phyloP scores from a whole-genome alignment of 176 grass and related monocot species.

The Rhynchospora breviuscula region DNA sequence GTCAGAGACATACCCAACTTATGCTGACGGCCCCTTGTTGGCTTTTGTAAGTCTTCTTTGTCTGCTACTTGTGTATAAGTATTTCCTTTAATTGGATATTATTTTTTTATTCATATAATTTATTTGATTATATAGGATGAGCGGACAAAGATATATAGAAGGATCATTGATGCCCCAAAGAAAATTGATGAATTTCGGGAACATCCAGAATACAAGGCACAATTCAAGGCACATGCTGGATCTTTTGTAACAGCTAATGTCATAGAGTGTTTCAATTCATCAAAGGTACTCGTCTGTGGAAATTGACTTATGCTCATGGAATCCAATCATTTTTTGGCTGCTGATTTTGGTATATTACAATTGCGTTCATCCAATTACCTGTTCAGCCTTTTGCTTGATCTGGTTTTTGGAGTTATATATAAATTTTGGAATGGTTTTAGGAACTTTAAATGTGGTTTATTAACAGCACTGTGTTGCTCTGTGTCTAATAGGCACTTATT shows the following conservation, averaged over 20 bases:
- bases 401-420: not conserved
- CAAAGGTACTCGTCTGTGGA: slow-evolving; percentile 41
- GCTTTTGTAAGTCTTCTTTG: slow-evolving; percentile 64
- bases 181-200: slow-evolving; percentile 73
- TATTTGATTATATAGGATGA: slow-evolving; percentile 53
- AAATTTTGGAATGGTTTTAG: not conserved
- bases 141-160: slow-evolving; percentile 76
- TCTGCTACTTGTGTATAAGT: slow-evolving; percentile 14
- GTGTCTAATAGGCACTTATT: not conserved
- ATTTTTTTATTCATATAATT: slow-evolving; percentile 19
- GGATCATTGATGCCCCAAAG: slow-evolving; percentile 56
- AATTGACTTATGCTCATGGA: not conserved
- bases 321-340: not conserved
- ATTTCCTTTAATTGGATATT: slow-evolving; percentile 13
- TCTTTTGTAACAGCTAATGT: slow-evolving; percentile 49
- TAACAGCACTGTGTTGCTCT: not conserved
- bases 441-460: not conserved
- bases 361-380: not conserved
- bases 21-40: slow-evolving; percentile 69
- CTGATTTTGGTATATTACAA: not conserved
- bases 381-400: not conserved
- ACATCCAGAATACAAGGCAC: slow-evolving; percentile 65
- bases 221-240: slow-evolving; percentile 66
- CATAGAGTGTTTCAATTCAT: slow-evolving; percentile 68
- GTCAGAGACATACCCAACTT: slow-evolving; percentile 45